Evolutionary conservation across 148 eudicot species (phyloP).

Genomic region (Amaranthus cruentus): DNA sequence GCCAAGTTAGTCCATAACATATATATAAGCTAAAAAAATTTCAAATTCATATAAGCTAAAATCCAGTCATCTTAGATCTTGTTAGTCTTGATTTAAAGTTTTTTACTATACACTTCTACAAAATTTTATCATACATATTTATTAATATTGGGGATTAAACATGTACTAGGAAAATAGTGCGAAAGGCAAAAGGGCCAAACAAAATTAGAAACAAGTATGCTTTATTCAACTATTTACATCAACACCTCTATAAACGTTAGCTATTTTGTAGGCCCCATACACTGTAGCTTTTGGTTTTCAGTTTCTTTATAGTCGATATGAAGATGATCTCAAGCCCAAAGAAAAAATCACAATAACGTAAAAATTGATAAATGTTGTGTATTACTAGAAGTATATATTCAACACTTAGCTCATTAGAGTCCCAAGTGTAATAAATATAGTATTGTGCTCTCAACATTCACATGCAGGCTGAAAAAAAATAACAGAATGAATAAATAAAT

Average conservation of each 20-base stretch:
- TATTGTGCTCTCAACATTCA: not conserved
- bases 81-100: too few relatives aligned
- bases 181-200: not conserved
- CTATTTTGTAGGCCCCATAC: not conserved
- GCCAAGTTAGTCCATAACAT: too few relatives aligned
- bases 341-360: not conserved
- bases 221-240: not conserved
- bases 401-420: not conserved
- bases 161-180: too few relatives aligned
- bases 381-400: not conserved
- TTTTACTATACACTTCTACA: too few relatives aligned
- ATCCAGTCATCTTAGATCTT: too few relatives aligned
- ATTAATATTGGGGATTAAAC: too few relatives aligned
- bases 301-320: not conserved
- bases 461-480: slow-evolving; percentile 3
- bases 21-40: too few relatives aligned
- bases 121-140: too few relatives aligned
- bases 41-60: too few relatives aligned
- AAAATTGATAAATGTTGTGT: not conserved
- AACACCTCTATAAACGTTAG: not conserved
- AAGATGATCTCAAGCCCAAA: not conserved
- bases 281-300: not conserved
- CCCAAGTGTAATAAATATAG: not conserved
- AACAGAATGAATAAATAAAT: slow-evolving; percentile 3
- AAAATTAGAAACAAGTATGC: not conserved